Evolutionary conservation across 75 land plant species (phyloP), one percentile per base, ranked within the genome.

Genomic region (Picea sitchensis): DNA sequence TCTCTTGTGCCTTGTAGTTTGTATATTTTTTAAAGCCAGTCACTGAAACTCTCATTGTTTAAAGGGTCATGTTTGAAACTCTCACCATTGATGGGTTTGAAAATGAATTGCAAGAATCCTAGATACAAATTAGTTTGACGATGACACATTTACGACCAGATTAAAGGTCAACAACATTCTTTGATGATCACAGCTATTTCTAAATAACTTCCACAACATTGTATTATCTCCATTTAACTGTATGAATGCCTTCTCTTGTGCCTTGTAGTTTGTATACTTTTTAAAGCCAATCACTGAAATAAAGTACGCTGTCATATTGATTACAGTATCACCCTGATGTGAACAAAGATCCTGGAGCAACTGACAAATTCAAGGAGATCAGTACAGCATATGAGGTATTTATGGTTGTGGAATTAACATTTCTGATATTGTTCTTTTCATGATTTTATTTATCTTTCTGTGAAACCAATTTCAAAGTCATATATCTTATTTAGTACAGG

Each of bases 311-410:
- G 56, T 51, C 9, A 9, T 51, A 51, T 51, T 51, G 67, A 23
- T 75, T 80, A n/a, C 88, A 95, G 99, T 97, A 95, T 64, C 99
- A 97, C 78, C 99, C 99, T 21, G 99, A 97, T 86, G 98, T 95
- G 62, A 97, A 95, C 87, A 97, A 95, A 84, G 84, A 97, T 76
- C 90, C 93, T 61, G 99, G 92, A 59, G 99, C 99, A 57, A 92
- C 92, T 78, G 98, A 97, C 18, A 97, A 93, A 78, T 97, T 97
- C 73, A 97, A 97, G 81, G 98, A 97, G 84, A 97, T 97, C n/a
- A 95, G 98, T 81, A 81, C 92, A 77, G 99, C 99, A 4, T 97
- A 97, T 79, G 99, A 97, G 99, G 99, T 97, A 76, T 58, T n/a
- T 71, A 71, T 71, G 74, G 36, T 23, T 21, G 56, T 4, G n/a